Base-by-base conservation (phyloP, 495 filamentous ascomycete genomes). In the Astrocystis sublimbata region DNA sequence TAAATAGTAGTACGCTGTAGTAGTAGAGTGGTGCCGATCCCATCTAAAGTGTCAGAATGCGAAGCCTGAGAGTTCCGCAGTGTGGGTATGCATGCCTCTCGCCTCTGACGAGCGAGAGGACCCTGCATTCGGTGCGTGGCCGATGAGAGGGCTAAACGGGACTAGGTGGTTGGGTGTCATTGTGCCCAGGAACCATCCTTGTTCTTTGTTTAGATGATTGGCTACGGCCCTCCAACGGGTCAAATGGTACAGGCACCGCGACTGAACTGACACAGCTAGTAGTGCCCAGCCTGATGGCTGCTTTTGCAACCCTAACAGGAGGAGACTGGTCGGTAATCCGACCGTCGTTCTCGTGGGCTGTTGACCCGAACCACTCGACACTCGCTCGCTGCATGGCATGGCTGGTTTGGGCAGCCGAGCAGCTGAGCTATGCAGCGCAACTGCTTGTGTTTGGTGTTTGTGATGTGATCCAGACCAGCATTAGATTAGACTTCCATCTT, bases 51-150 rank as follows among this genome's bases (percentile, higher is more conserved):
- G n/a, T n/a, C 8, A 15, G 21, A 23, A 35, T 51, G 30, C 49
- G 30, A 33, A 35, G 30, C 6, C 26, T 24, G 54, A 57, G 54
- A 28, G 54, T 35, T 57, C 43, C n/a, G n/a, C n/a, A 57, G 24
- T 56, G 36, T 26, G 35, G 23, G 28, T 40, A n/a, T n/a, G n/a
- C n/a, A n/a, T n/a, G n/a, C n/a, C n/a, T n/a, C n/a, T 55, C 26
- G 21, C 35, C 13, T 55, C 51, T 40, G 15, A 41, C 12, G 38
- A 24, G 53, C 24, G n/a, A 36, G 53, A 57, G 40, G 54, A 45
- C 54, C 54, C 54, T 57, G 54, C 54, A 57, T 57, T 57, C 40
- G 40, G 40, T 41, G 38, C 54, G 38, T 45, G 10, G 38, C 7
- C 53, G 42, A 40, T 38, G 19, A 40, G 45, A 33, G 54, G 54